Conservation (phyloP, 352 stramenopile genomes). For the Halophytophthora batemanensis region DNA sequence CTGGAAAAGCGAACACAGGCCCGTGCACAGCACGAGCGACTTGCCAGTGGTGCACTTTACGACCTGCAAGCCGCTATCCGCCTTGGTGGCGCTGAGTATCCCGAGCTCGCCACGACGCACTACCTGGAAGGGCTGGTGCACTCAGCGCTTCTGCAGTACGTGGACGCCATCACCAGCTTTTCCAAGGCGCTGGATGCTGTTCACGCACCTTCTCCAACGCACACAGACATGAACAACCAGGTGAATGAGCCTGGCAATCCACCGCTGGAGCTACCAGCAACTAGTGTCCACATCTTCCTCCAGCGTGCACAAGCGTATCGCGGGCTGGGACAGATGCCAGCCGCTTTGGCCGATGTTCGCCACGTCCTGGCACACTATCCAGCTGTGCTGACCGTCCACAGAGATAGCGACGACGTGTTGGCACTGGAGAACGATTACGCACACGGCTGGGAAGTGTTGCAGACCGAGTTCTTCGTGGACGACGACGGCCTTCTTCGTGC, state of each 20-base stretch:
- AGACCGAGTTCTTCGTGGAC: slow-evolving; percentile 50
- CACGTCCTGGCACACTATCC: slow-evolving; percentile 30
- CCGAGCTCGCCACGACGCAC: slow-evolving; percentile 32
- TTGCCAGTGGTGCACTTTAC: slow-evolving; percentile 16
- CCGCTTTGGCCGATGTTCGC: slow-evolving; percentile 38
- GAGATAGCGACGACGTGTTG: slow-evolving; percentile 14
- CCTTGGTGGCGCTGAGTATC: slow-evolving; percentile 1
- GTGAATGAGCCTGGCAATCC: slow-evolving; percentile 10
- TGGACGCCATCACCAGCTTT: slow-evolving; percentile 35
- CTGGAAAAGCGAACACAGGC: slow-evolving; percentile 12
- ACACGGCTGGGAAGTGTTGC: slow-evolving; percentile 36
- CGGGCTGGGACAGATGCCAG: slow-evolving; percentile 41
- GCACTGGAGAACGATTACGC: slow-evolving; percentile 18
- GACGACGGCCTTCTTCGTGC: slow-evolving; percentile 40
- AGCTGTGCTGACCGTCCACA: slow-evolving; percentile 8
- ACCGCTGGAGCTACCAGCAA: slow-evolving; percentile 12
- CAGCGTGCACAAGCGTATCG: slow-evolving; percentile 44
- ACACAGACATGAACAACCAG: slow-evolving; percentile 10
- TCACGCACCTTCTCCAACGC: slow-evolving; percentile 5
- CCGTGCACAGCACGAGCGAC: slow-evolving; percentile 7
- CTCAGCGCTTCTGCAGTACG: slow-evolving; percentile 30
- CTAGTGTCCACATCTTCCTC: slow-evolving; percentile 36
- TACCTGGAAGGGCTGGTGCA: slow-evolving; percentile 37
- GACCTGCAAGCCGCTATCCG: slow-evolving; percentile 36
- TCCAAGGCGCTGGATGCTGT: slow-evolving; percentile 33